Conservation (phyloP, 306 rosid species). For the Ochetophila trinervis region DNA sequence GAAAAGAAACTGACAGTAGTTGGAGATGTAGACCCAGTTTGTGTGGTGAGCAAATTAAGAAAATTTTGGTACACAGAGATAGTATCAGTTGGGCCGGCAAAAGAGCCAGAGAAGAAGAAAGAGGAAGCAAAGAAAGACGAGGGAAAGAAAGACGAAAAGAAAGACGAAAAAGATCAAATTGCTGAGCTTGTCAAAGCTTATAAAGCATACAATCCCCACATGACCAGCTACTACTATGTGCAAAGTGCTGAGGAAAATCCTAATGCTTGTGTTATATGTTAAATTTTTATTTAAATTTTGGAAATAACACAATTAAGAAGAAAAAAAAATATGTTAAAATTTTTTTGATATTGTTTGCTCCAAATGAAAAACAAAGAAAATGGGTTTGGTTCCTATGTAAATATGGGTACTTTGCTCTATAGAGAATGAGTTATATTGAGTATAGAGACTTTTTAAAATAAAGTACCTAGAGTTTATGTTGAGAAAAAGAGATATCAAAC, state of each 20-base stretch:
- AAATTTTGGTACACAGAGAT: slow-evolving; percentile 68
- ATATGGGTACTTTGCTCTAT: no score
- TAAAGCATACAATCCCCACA: slow-evolving; percentile 38
- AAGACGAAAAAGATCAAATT: slow-evolving; percentile 42
- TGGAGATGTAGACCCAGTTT: slow-evolving; percentile 64
- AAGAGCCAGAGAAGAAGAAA: slow-evolving; percentile 56
- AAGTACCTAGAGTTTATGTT: no score
- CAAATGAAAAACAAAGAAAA: no score
- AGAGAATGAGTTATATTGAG: no score
- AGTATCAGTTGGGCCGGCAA: slow-evolving; percentile 74
- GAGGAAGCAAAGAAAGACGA: slow-evolving; percentile 34
- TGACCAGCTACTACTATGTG: slow-evolving; percentile 38
- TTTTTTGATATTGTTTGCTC: no score
- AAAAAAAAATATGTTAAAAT: no score
- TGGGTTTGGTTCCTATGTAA: no score
- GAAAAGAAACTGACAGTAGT: slow-evolving; percentile 69
- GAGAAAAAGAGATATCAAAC: no score
- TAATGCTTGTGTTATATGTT: slow-evolving; percentile 67
- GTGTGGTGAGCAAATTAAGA: slow-evolving; percentile 52
- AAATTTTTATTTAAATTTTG: neutral
- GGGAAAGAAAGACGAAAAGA: slow-evolving; percentile 42
- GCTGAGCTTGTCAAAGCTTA: slow-evolving; percentile 45
- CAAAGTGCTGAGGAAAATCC: slow-evolving; percentile 66
- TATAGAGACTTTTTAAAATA: no score
- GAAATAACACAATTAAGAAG: no score